Evolutionary conservation across 148 eudicot genomes (phyloP).

Genomic region (Beta vulgaris): DNA sequence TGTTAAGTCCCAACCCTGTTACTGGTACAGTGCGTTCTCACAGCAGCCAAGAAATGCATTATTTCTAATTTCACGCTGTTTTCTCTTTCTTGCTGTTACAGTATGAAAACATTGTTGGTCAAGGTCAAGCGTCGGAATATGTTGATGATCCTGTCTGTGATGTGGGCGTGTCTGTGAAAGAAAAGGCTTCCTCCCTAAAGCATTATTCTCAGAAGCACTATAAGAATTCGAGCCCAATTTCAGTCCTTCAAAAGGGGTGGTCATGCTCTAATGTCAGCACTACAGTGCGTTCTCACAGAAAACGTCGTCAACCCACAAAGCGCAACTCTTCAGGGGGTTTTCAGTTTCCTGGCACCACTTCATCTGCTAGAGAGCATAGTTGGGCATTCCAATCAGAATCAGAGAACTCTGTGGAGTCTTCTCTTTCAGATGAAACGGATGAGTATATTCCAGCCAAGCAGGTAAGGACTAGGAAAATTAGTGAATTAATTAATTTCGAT

Average conservation of each 20-base stretch:
- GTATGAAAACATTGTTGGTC: conserved; percentile 7
- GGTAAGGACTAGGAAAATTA: conserved; percentile 20
- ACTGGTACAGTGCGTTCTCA: no score
- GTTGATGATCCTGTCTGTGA: conserved; percentile 15
- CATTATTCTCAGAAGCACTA: conserved; percentile 18
- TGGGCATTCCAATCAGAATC: not conserved
- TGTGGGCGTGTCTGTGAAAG: conserved; percentile 16
- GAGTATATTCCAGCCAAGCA: not conserved
- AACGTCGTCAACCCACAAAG: conserved; percentile 5
- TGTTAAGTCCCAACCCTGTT: no score
- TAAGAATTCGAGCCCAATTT: conserved; percentile 22
- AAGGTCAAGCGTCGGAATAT: not conserved
- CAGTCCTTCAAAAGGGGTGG: conserved; percentile 22
- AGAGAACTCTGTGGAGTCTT: conserved; percentile 8
- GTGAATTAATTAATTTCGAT: conserved; percentile 24
- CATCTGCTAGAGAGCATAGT: not conserved
- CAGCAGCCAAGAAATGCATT: no score
- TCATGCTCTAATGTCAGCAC: conserved; percentile 5
- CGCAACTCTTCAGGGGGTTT: not conserved
- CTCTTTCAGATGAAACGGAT: conserved; percentile 12
- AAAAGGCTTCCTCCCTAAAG: conserved; percentile 12
- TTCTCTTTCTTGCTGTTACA: conserved; percentile 5
- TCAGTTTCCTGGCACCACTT: not conserved
- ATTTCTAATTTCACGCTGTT: no score
- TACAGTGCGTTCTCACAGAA: not conserved